Percentiles rank a stretch among this genome's conserved stretches.
Conservation (phyloP, 1,284 basidiomycete genomes). For the Takashimella koratensis region DNA sequence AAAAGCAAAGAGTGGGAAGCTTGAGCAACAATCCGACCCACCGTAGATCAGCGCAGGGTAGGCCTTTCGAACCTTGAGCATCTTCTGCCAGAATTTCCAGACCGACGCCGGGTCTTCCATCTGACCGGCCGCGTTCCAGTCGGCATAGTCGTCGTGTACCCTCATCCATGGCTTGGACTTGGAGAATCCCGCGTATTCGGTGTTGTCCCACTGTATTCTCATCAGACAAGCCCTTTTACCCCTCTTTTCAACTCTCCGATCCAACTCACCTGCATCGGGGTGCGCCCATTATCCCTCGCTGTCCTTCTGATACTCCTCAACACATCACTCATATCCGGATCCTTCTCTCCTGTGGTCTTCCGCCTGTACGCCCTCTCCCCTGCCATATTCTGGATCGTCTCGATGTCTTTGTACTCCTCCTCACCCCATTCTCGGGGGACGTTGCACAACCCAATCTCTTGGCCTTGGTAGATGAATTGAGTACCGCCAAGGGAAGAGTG, state of each 20-base stretch:
- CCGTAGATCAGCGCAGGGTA: conserved; percentile 50
- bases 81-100: conserved; percentile 59
- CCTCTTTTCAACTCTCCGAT: not conserved
- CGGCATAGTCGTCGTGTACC: conserved; percentile 62
- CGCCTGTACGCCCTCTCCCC: not conserved
- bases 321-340: too few relatives aligned
- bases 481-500: conserved; percentile 63
- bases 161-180: conserved; percentile 67
- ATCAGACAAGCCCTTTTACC: not conserved
- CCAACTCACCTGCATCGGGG: conserved; percentile 4
- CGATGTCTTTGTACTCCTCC: conserved; percentile 64
- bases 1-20: too few relatives aligned
- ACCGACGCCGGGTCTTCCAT: conserved; percentile 55
- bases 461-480: conserved; percentile 67
- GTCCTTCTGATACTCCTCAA: conserved; percentile 9
- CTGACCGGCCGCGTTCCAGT: conserved; percentile 62
- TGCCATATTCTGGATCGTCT: not conserved
- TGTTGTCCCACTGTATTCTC: conserved; percentile 61
- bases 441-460: conserved; percentile 68
- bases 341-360: too few relatives aligned
- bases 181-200: conserved; percentile 62
- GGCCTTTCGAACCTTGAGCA: conserved; percentile 57
- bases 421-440: conserved; percentile 62
- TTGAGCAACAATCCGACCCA: too few relatives aligned
- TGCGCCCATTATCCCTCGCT: conserved; percentile 5